Evolutionary conservation across 805 yeast species (phyloP).

Genomic region (Teunomyces atbi): DNA sequence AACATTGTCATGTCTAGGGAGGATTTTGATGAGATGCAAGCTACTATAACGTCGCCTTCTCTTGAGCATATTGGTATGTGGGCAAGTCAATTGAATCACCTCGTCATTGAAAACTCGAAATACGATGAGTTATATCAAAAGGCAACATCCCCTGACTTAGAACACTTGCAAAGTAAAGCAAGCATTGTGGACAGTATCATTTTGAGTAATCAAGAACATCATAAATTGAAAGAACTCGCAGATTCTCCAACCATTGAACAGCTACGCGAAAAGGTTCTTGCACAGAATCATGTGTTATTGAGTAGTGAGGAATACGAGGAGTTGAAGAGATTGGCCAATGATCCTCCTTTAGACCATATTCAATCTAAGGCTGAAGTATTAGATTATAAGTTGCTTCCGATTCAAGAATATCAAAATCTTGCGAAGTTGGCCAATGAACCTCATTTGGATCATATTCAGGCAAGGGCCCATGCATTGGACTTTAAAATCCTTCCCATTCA

Average conservation of each 20-base stretch:
- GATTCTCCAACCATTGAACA: conserved; percentile 9
- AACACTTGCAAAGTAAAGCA: conserved; percentile 1
- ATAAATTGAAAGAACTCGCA: conserved; percentile 11
- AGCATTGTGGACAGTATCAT: not conserved
- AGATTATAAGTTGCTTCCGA: conserved; percentile 12
- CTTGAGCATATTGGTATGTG: conserved; percentile 13
- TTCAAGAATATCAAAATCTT: conserved; percentile 18
- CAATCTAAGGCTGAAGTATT: conserved; percentile 6
- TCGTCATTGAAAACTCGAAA: conserved; percentile 6
- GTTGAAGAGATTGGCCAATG: conserved; percentile 7
- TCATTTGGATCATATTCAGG: conserved; percentile 8
- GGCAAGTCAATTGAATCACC: conserved; percentile 9
- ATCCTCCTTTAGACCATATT: conserved; percentile 16
- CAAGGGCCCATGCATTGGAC: conserved; percentile 7
- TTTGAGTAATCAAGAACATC: conserved; percentile 5
- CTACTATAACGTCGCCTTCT: conserved; percentile 13
- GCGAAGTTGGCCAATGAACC: conserved; percentile 14
- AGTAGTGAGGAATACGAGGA: conserved; percentile 3
- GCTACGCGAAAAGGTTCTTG: conserved; percentile 6
- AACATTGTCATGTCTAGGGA: conserved; percentile 11
- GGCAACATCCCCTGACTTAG: not conserved
- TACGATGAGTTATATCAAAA: not conserved
- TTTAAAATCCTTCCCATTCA: not conserved
- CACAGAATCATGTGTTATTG: conserved; percentile 5
- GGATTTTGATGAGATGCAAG: conserved; percentile 15